Evolutionary conservation across 768 basidiomycete species (phyloP), one percentile per base, ranked within the genome.

Genomic region (Russula lepida): DNA sequence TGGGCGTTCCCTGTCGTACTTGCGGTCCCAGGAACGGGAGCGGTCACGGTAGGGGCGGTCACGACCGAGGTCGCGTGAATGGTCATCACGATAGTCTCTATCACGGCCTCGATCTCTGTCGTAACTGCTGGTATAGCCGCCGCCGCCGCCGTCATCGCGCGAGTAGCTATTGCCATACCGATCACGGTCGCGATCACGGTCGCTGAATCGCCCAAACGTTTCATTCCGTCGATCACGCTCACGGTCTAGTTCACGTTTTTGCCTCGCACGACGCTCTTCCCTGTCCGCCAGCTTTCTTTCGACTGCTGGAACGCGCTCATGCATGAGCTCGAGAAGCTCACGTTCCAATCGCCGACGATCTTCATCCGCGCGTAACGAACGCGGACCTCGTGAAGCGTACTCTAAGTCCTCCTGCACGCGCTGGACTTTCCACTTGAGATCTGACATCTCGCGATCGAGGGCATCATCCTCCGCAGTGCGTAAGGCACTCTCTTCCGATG

Each of bases 331-430:
- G 58, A 95, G 72, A 21, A 98, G 76, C 67, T 98, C 93, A 46
- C 95, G 80, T 74, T 99, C 97, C 30, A 97, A 77, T 66, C 84
- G 81, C 23, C 95, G 76, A 57, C 86, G 78, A 69, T 98, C 94
- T 65, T 93, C 88, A 58, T 97, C 93, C 73, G 88, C 89, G 19
- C 81, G 79, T 11, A 76, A 70, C 3, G 84, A 82, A 60, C 85
- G 80, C 1, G 92, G 84, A 0, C 92, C 89, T 7, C 86, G 83
- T 2, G 84, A 82, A 56, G 86, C 84, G 65, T 94, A 90, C 44
- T 97, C 93, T 32, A 99, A 76, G 71, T 98, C 95, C 53, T 97
- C 92, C 69, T 91, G 86, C 4, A 99, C 81, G 23, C 94, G 78
- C 69, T 84, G 84, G 49, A 97, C 92, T 30, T 88, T 82, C 68